A percentile compares a stretch with the other conserved stretches of the same genome.
Evolutionary conservation across 176 grass and related monocot species (phyloP).

Genomic region (Thinopyrum elongatum): DNA sequence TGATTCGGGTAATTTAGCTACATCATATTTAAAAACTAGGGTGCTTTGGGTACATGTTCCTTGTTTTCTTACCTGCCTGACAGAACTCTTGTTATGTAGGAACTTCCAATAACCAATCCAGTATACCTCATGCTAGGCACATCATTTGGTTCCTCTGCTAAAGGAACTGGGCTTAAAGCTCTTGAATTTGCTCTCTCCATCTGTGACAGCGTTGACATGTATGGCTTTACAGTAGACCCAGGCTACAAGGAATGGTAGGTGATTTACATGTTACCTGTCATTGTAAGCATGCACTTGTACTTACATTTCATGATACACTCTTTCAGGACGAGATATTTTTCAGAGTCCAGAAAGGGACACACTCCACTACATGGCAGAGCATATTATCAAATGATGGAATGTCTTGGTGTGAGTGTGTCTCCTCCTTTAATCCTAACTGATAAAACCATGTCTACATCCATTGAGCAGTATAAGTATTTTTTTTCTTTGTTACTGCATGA

Average conservation of each 20-base stretch:
- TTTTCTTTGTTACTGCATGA: background rate
- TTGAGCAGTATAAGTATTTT: background rate
- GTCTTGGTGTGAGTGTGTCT: slow-evolving; percentile 73
- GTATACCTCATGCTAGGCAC: slow-evolving; percentile 93
- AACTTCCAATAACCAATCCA: slow-evolving; percentile 82
- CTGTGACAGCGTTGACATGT: slow-evolving; percentile 93
- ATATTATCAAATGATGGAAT: slow-evolving; percentile 99
- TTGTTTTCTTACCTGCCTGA: slow-evolving; percentile 18
- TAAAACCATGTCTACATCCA: background rate
- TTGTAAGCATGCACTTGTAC: slow-evolving; percentile 11
- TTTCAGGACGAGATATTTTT: slow-evolving; percentile 98
- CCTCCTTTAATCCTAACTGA: background rate
- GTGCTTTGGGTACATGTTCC: slow-evolving; percentile 7
- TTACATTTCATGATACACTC: slow-evolving; percentile 20
- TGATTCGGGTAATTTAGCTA: slow-evolving; percentile 72
- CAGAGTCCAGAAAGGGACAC: slow-evolving; percentile 86
- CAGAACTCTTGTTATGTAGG: slow-evolving; percentile 44
- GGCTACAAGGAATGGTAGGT: slow-evolving; percentile 98
- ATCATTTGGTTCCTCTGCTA: slow-evolving; percentile 96
- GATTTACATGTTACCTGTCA: background rate
- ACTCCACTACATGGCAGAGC: slow-evolving; percentile 92
- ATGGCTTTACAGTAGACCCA: slow-evolving; percentile 97
- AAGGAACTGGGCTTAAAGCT: slow-evolving; percentile 96
- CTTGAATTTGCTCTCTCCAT: slow-evolving; percentile 95
- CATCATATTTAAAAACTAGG: background rate